These are phyloP conservation scores for Metschnikowia shivogae DNA, from an alignment of 805 yeast genomes.

Conservation along the genomic window DNA sequence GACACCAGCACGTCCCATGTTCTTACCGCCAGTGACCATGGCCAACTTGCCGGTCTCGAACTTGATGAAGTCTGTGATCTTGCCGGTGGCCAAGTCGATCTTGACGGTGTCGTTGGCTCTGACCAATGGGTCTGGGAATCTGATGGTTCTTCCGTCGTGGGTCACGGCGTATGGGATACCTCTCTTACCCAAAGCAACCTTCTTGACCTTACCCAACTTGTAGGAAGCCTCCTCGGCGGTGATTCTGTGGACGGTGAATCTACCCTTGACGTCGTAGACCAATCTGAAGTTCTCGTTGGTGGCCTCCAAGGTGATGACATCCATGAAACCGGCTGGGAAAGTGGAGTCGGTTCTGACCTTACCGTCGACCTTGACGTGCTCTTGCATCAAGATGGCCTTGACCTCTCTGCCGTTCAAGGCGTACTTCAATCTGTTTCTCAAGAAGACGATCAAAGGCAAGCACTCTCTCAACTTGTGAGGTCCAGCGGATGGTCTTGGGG, in stretches of 20 bases:
- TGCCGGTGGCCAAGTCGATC: conserved; percentile 94
- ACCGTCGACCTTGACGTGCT: conserved; percentile 97
- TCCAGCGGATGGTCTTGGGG: conserved; percentile 99
- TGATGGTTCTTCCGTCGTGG: conserved; percentile 99
- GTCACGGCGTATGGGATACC: conserved; percentile 98
- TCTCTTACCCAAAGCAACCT: conserved; percentile 96
- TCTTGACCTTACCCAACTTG: conserved; percentile 98
- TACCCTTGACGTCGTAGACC: conserved; percentile 97
- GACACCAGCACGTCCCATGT: conserved; percentile 97
- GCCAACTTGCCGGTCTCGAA: conserved; percentile 87
- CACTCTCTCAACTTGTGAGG: conserved; percentile 99
- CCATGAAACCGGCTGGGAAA: conserved; percentile 99
- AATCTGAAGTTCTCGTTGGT: conserved; percentile 99
- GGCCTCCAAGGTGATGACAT: conserved; percentile 94
- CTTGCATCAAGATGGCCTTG: conserved; percentile 96
- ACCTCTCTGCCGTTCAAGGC: conserved; percentile 99
- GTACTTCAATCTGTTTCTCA: conserved; percentile 98
- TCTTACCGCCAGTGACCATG: conserved; percentile 97
- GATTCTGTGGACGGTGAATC: conserved; percentile 99
- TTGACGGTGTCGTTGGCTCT: conserved; percentile 97
- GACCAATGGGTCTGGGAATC: conserved; percentile 98
- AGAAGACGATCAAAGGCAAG: conserved; percentile 91
- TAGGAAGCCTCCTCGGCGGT: conserved; percentile 97
- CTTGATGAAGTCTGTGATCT: conserved; percentile 83
- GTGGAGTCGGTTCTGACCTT: conserved; percentile 99